phyloP scores from a whole-genome alignment of 805 yeast genomes.

The Yarrowia alimentaria region DNA sequence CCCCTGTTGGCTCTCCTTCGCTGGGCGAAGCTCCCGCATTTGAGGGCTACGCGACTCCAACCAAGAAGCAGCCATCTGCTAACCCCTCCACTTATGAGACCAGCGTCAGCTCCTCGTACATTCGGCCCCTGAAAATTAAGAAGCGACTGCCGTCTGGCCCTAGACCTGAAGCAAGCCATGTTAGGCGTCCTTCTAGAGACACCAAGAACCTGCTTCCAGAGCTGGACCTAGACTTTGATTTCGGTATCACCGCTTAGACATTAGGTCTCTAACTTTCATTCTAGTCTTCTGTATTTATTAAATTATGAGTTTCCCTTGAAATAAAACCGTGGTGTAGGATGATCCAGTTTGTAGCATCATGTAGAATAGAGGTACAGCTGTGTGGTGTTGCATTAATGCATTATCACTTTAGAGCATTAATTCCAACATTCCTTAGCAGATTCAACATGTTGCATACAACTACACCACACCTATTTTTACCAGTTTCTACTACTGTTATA shows the following conservation, averaged over 20 bases:
- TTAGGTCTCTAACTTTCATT: background rate
- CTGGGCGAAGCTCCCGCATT: background rate
- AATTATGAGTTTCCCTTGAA: too few species aligned
- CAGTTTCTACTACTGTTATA: constrained; percentile 2
- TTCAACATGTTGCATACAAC: too few species aligned
- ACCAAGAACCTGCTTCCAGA: background rate
- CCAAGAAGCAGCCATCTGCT: background rate
- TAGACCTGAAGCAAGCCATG: constrained; percentile 9
- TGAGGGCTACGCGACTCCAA: background rate
- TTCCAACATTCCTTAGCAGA: too few species aligned
- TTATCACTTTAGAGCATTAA: too few species aligned
- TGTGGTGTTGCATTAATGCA: too few species aligned
- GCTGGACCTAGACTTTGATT: constrained; percentile 13
- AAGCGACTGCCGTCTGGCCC: constrained; percentile 27
- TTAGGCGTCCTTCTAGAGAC: background rate
- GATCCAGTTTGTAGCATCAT: too few species aligned
- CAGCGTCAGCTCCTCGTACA: background rate
- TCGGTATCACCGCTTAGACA: background rate
- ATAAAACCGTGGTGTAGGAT: too few species aligned
- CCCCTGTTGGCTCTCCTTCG: constrained; percentile 5
- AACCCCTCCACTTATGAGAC: constrained; percentile 4
- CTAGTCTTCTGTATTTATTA: background rate
- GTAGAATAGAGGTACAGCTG: too few species aligned
- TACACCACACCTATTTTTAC: too few species aligned
- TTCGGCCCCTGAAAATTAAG: constrained; percentile 11